phyloP scores from a whole-genome alignment of 2,329 filamentous ascomycete genomes.

The Alternaria dauci region DNA sequence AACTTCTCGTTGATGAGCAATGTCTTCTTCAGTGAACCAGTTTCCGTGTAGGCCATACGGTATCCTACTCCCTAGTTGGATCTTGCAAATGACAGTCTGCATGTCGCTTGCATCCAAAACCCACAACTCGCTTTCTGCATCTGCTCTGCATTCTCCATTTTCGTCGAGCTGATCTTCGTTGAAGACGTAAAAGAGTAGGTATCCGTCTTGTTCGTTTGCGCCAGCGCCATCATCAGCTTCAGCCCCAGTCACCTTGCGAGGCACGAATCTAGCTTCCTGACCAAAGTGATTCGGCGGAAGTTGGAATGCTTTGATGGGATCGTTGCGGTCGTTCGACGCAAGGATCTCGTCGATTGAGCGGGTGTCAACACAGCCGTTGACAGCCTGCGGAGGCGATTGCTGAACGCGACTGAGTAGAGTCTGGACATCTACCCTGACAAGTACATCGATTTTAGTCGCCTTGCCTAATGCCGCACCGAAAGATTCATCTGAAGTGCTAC shows the following conservation, averaged over 20 bases:
- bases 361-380: conserved; percentile 70
- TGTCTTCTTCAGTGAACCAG: conserved; percentile 50
- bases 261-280: conserved; percentile 73
- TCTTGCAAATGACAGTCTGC: conserved; percentile 65
- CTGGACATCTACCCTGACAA: conserved; percentile 68
- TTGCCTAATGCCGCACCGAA: conserved; percentile 69
- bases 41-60: conserved; percentile 70
- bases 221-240: conserved; percentile 5
- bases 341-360: conserved; percentile 64
- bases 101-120: conserved; percentile 71
- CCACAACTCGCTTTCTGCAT: conserved; percentile 69
- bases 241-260: conserved; percentile 38
- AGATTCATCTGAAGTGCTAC: conserved; percentile 65
- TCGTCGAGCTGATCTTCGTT: conserved; percentile 71
- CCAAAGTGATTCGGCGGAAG: conserved; percentile 69
- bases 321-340: conserved; percentile 50
- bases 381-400: conserved; percentile 54
- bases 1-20: conserved; percentile 40
- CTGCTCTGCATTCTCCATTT: conserved; percentile 54
- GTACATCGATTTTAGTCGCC: conserved; percentile 70
- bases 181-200: conserved; percentile 73
- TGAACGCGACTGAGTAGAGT: conserved; percentile 64
- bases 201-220: conserved; percentile 69
- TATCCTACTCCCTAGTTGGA: conserved; percentile 70
- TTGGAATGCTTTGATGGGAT: conserved; percentile 68